A percentile compares a stretch with the other conserved stretches of the same genome.
These are phyloP conservation scores for Atkinsonella texensis DNA, from an alignment of 2,329 filamentous ascomycete species.

Conservation along the genomic window DNA sequence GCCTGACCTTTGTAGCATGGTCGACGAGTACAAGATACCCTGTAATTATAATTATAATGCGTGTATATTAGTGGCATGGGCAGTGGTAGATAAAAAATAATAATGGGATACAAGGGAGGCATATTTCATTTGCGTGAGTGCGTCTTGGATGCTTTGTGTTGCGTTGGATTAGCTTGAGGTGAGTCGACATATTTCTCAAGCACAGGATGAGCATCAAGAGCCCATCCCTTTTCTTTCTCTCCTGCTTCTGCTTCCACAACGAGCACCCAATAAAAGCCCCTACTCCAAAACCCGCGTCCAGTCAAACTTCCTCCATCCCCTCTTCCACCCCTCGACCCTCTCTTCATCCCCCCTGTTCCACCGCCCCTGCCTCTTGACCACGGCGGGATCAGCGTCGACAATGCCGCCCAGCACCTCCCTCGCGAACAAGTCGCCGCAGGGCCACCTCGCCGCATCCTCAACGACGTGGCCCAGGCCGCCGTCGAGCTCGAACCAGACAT, in stretches of 20 bases:
- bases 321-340: constrained; percentile 67
- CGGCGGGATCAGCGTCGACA: constrained; percentile 67
- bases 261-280: no score
- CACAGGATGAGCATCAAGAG: no score
- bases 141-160: no score
- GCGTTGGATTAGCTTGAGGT: no score
- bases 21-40: not conserved
- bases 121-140: no score
- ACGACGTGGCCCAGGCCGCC: constrained; percentile 88
- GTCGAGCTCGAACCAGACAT: constrained; percentile 89
- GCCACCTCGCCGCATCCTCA: constrained; percentile 77
- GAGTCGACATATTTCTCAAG: no score
- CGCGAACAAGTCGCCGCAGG: constrained; percentile 82
- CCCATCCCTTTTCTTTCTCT: no score
- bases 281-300: constrained; percentile 52
- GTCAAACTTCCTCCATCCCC: constrained; percentile 85
- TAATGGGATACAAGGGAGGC: no score
- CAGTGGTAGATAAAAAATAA: not conserved
- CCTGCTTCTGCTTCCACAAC: no score
- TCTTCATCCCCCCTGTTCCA: constrained; percentile 61
- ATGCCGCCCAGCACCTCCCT: constrained; percentile 88
- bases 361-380: constrained; percentile 80
- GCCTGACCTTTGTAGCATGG: no score
- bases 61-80: not conserved
- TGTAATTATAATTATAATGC: not conserved